Conservation (phyloP, 2,329 filamentous ascomycete genomes). For the Lachnellula occidentalis region DNA sequence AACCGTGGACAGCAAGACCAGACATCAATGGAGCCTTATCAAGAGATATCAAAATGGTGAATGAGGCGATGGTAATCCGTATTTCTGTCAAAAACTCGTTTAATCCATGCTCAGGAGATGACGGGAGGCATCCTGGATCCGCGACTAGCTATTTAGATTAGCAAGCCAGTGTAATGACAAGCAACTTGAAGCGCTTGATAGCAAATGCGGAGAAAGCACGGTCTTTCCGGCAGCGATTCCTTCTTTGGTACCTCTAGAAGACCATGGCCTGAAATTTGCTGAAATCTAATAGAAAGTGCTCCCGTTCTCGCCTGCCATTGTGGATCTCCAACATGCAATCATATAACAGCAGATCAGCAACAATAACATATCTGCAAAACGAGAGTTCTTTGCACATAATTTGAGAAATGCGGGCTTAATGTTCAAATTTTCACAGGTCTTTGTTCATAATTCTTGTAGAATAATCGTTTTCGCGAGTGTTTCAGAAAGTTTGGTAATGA, state of each 20-base stretch:
- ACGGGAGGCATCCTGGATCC: constrained; percentile 13
- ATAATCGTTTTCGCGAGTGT: constrained; percentile 6
- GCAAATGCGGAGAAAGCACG: constrained; percentile 14
- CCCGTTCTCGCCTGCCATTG: constrained; percentile 3
- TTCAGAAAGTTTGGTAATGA: constrained; percentile 13
- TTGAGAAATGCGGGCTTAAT: background rate
- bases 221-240: constrained; percentile 14
- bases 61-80: background rate
- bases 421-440: background rate
- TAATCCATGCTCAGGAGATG: constrained; percentile 3
- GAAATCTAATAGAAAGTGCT: background rate
- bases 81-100: background rate
- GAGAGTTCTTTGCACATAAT: background rate
- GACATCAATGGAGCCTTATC: constrained; percentile 1
- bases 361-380: background rate
- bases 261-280: background rate
- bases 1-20: constrained; percentile 6
- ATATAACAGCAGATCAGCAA: constrained; percentile 1
- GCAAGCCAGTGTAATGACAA: constrained; percentile 13
- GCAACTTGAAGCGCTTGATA: constrained; percentile 14
- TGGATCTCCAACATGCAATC: background rate
- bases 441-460: constrained; percentile 1
- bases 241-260: constrained; percentile 21
- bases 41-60: background rate
- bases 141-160: constrained; percentile 1